Evolutionary conservation across 2,329 filamentous ascomycete genomes (phyloP), one percentile per base, ranked within the genome.

Genomic region (Sporothrix luriei): DNA sequence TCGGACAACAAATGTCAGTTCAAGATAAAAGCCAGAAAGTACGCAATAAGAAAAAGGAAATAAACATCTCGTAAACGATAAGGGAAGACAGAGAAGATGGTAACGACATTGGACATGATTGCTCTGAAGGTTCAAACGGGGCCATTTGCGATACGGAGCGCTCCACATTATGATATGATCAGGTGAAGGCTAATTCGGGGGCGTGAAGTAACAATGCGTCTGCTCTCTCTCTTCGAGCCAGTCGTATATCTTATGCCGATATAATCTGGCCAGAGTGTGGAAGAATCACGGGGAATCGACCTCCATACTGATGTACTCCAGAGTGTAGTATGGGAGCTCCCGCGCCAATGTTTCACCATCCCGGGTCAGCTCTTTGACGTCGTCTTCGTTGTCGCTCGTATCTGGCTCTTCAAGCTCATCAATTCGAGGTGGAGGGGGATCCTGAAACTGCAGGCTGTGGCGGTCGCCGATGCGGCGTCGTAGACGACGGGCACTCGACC

Each of bases 381-480:
- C 75, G 61, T 78, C 67, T 10, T 73, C 72, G 14, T 70, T 66
- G 65, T 83, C 82, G 70, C 80, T 80, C 29, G 82, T 84, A 69
- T 82, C 79, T 13, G 84, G 84, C 75, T 86, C 84, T 19, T 85
- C 84, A 1, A 84, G 78, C 76, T 86, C 84, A 49, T 85, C 83
- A 70, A 86, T 86, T 49, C 82, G 79, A 13, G 82, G 82, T 64
- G 80, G 79, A 13, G 82, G 82, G 43, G 83, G 83, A 70, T 85
- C 84, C 24, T 82, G 79, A 72, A 85, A 84, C 33, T 82, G 79
- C n/a, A 84, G 73, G 71, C 82, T 82, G 52, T 81, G 81, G 48
- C 84, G 81, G 61, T 81, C 77, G n/a, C 78, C 79, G 67, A 83
- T 75, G 51, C 82, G 80, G 71, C 84, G 81, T 68, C 81, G 80